Percentiles rank a stretch among this genome's conserved stretches.
Evolutionary conservation across 225 moss, liverwort and hornwort genomes (phyloP).

Genomic region (Sphagnum contortum): DNA sequence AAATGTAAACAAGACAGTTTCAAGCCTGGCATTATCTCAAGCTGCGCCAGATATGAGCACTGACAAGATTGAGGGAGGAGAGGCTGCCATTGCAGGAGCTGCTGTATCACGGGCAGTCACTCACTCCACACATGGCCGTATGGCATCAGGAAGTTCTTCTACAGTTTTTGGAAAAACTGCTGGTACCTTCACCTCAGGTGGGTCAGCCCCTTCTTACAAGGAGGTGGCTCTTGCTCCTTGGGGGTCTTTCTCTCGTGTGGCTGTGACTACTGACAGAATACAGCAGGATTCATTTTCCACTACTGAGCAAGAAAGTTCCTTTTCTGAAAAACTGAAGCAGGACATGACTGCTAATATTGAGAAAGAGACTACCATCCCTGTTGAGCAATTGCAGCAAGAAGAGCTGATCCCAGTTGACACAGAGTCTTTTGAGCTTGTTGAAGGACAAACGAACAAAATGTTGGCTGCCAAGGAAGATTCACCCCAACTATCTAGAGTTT

Average conservation of each 20-base stretch:
- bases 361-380: neutral
- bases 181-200: constrained; percentile 11
- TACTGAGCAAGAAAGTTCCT: no score
- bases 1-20: no score
- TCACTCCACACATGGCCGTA: constrained; percentile 11
- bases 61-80: constrained; percentile 13
- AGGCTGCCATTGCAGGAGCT: constrained; percentile 14
- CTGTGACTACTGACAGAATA: neutral
- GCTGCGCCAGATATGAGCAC: no score
- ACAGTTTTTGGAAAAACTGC: constrained; percentile 10
- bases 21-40: no score
- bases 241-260: constrained; percentile 20
- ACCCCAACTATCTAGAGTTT: no score
- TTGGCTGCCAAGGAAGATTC: no score
- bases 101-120: constrained; percentile 5
- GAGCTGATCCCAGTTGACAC: neutral
- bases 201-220: constrained; percentile 38
- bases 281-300: neutral
- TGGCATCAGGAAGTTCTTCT: constrained; percentile 27
- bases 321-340: no score
- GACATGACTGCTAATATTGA: neutral
- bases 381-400: neutral
- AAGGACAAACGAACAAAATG: no score
- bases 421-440: no score
- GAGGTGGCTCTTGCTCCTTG: constrained; percentile 45